Conservation (phyloP, 148 eudicot species). For the Heliosperma pusillum region DNA sequence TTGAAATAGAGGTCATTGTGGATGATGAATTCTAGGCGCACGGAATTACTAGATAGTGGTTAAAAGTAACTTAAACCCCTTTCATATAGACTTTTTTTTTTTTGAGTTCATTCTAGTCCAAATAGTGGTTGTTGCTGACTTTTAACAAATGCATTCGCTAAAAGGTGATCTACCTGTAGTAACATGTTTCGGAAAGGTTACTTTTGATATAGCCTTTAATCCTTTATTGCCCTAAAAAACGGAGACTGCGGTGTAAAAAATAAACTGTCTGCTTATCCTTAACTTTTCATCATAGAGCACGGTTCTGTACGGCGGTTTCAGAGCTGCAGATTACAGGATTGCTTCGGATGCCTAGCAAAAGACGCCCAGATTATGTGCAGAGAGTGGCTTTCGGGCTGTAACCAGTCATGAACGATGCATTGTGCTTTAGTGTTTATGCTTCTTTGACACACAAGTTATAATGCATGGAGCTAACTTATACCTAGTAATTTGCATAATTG, state of each 20-base stretch:
- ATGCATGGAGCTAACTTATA: no score
- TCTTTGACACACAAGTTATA: not conserved
- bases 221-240: not conserved
- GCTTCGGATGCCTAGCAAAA: slow-evolving; percentile 88
- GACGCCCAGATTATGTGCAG: slow-evolving; percentile 91
- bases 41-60: no score
- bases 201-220: not conserved
- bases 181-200: not conserved
- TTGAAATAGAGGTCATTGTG: no score
- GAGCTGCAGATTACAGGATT: slow-evolving; percentile 87
- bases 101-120: not conserved
- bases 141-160: not conserved
- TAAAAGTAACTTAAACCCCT: not conserved
- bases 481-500: no score
- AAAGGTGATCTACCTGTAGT: not conserved
- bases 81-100: not conserved
- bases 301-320: slow-evolving; percentile 77
- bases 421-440: not conserved
- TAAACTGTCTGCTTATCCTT: slow-evolving; percentile 29
- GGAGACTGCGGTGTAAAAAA: not conserved
- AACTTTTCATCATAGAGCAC: slow-evolving; percentile 51
- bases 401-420: not conserved
- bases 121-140: not conserved
- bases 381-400: slow-evolving; percentile 76
- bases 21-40: no score